These are phyloP conservation scores for Mediolabrus comicus DNA, from an alignment of 108 stramenopile species.

Conservation along the genomic window DNA sequence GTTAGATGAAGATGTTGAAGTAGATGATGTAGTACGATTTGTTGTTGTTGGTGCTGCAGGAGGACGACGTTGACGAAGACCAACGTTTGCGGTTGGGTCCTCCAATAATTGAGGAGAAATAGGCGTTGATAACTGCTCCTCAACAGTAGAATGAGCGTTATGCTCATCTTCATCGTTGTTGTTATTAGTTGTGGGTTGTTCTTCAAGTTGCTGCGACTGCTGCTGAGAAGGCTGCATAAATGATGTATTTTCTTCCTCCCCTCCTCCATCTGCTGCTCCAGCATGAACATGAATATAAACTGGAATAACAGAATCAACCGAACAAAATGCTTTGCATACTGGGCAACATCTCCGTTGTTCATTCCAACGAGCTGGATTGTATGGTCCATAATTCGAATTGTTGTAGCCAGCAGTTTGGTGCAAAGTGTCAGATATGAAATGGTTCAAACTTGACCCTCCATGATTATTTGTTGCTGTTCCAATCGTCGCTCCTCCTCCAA, in stretches of 20 bases:
- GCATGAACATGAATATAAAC: constrained; percentile 69
- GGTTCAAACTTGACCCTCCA: background rate
- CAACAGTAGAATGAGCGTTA: background rate
- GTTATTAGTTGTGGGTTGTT: background rate
- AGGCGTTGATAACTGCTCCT: background rate
- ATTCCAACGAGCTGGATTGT: constrained; percentile 15
- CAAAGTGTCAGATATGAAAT: background rate
- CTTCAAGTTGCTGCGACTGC: background rate
- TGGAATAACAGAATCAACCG: constrained; percentile 71
- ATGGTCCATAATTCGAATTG: constrained; percentile 16
- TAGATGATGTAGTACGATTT: too few relatives aligned
- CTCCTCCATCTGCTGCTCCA: background rate
- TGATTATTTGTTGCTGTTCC: background rate
- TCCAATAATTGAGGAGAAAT: background rate
- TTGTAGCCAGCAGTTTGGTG: constrained; percentile 22
- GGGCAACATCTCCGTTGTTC: constrained; percentile 67
- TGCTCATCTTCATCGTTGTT: background rate
- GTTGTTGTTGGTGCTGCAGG: background rate
- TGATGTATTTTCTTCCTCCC: background rate
- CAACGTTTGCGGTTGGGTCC: background rate
- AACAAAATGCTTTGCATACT: constrained; percentile 77
- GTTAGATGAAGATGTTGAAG: too few relatives aligned
- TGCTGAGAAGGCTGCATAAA: too few relatives aligned
- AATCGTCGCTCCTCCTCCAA: constrained; percentile 5
- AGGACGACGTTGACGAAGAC: background rate